Evolutionary conservation across 805 yeast species (phyloP).

Genomic region (Candida nitratophila): DNA sequence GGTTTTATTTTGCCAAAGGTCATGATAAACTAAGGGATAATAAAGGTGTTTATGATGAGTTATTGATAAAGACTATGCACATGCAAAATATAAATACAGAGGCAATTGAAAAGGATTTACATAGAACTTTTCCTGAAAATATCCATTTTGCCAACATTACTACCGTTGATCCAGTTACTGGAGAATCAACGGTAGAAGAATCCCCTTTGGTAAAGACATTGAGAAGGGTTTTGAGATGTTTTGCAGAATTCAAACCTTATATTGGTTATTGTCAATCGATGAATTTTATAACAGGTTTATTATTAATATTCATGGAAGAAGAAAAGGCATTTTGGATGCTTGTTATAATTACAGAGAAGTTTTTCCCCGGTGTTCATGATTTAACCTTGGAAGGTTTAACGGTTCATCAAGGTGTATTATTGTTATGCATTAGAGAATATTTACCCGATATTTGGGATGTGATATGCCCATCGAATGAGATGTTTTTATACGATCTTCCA

Average conservation of each 20-base stretch:
- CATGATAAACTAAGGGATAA: slow-evolving; percentile 51
- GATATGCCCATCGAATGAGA: slow-evolving; percentile 27
- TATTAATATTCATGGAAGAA: slow-evolving; percentile 80
- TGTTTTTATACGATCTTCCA: slow-evolving; percentile 67
- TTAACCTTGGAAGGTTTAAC: slow-evolving; percentile 89
- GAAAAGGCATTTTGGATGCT: slow-evolving; percentile 95
- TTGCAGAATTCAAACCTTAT: slow-evolving; percentile 78
- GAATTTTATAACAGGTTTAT: slow-evolving; percentile 84
- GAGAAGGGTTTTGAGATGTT: slow-evolving; percentile 76
- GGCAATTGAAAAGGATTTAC: slow-evolving; percentile 87
- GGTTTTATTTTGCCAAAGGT: slow-evolving; percentile 94
- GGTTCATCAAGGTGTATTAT: slow-evolving; percentile 88
- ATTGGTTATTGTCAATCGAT: slow-evolving; percentile 96
- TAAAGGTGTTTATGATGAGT: slow-evolving; percentile 63
- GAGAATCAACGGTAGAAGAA: slow-evolving; percentile 20
- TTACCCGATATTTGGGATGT: slow-evolving; percentile 73
- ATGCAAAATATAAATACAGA: slow-evolving; percentile 73
- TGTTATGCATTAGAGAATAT: slow-evolving; percentile 79
- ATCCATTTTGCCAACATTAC: slow-evolving; percentile 55
- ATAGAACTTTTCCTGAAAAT: slow-evolving; percentile 94
- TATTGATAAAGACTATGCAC: slow-evolving; percentile 51
- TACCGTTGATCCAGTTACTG: slow-evolving; percentile 5
- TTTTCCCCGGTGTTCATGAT: slow-evolving; percentile 88
- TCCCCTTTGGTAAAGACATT: slow-evolving; percentile 62
- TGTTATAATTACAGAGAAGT: slow-evolving; percentile 78